Conservation (phyloP, 169 alveolate species). For the Cyclospora cayetanensis region DNA sequence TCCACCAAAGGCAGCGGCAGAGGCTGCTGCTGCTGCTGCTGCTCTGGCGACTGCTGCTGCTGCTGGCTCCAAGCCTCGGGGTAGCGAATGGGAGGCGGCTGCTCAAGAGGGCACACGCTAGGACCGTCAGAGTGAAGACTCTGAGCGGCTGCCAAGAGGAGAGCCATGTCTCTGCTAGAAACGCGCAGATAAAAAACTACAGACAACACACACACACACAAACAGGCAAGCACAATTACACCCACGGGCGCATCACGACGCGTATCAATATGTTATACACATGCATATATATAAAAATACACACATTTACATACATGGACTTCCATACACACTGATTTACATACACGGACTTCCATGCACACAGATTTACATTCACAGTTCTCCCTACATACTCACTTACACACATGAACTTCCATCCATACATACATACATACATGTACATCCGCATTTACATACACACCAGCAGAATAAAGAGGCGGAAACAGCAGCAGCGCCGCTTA, state of each 20-base stretch:
- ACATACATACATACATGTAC: not conserved
- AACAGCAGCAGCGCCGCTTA: not conserved
- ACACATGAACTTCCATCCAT: not conserved
- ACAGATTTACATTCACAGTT: too few species aligned
- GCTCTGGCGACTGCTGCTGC: not conserved
- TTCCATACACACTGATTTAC: not conserved
- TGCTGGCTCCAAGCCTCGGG: slow-evolving; percentile 7
- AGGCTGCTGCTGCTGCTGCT: not conserved
- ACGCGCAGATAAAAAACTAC: slow-evolving; percentile 66
- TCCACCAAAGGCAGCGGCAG: slow-evolving; percentile 7
- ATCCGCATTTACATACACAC: not conserved
- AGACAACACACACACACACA: not conserved
- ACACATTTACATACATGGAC: not conserved
- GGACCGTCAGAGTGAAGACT: slow-evolving; percentile 61
- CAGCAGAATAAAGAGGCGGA: not conserved
- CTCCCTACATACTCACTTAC: not conserved
- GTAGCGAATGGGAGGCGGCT: slow-evolving; percentile 61
- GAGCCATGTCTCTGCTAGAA: slow-evolving; percentile 70
- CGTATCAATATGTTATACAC: not conserved
- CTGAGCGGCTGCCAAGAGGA: slow-evolving; percentile 68
- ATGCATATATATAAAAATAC: not conserved
- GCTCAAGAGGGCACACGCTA: slow-evolving; percentile 68
- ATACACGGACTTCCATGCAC: not conserved
- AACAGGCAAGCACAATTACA: not conserved
- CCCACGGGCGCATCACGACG: too few species aligned